A percentile compares a stretch with the other conserved stretches of the same genome.
phyloP scores from a whole-genome alignment of 441 rosid species.

The Metrosideros polymorpha region DNA sequence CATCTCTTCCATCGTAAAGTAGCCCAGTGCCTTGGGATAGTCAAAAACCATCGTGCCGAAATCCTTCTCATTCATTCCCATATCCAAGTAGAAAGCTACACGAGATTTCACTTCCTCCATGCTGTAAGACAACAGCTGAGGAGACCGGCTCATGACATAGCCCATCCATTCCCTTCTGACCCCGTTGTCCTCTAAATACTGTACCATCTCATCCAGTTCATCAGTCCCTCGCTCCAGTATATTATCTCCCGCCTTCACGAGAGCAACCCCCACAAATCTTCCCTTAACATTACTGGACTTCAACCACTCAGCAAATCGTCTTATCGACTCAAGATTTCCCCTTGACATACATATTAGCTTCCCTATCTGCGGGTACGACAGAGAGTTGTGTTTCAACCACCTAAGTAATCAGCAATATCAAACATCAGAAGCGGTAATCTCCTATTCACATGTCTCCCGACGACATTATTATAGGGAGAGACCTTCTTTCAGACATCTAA shows the following conservation, averaged over 20 bases:
- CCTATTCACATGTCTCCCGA: background rate
- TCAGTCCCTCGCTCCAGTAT: slow-evolving; percentile 38
- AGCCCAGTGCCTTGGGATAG: slow-evolving; percentile 65
- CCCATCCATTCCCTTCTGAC: slow-evolving; percentile 91
- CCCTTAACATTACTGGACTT: slow-evolving; percentile 67
- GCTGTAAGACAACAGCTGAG: slow-evolving; percentile 47
- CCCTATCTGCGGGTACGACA: slow-evolving; percentile 66
- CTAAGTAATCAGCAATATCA: slow-evolving; percentile 22
- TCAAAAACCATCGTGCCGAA: slow-evolving; percentile 92
- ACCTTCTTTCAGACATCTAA: background rate
- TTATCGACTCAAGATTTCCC: slow-evolving; percentile 62
- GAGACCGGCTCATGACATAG: slow-evolving; percentile 63
- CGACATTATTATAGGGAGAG: background rate
- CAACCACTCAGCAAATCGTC: slow-evolving; percentile 54
- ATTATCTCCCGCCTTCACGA: slow-evolving; percentile 54
- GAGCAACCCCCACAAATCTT: slow-evolving; percentile 60
- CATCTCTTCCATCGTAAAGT: slow-evolving; percentile 68
- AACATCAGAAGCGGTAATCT: background rate
- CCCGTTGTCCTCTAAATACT: slow-evolving; percentile 66
- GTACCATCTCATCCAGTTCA: slow-evolving; percentile 57
- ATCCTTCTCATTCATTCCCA: slow-evolving; percentile 76
- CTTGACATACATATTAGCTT: slow-evolving; percentile 60
- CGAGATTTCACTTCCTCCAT: slow-evolving; percentile 61
- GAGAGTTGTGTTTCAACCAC: slow-evolving; percentile 85
- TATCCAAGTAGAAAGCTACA: slow-evolving; percentile 50